phyloP scores from a whole-genome alignment of 2,329 filamentous ascomycete species.

The Ceratocystiopsis minuta region DNA sequence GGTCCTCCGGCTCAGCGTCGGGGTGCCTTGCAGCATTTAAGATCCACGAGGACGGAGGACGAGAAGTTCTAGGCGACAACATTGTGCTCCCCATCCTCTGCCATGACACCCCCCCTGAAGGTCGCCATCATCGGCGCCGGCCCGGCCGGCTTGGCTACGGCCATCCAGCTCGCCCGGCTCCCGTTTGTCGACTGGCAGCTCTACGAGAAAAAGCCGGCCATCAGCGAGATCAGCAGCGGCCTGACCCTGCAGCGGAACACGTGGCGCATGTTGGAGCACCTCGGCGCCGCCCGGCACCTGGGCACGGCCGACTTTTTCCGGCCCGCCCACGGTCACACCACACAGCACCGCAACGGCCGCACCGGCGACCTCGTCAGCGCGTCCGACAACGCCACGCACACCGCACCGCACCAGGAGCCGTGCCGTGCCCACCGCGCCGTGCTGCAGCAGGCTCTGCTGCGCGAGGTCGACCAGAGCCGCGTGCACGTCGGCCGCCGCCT shows the following conservation, averaged over 20 bases:
- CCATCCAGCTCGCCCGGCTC: constrained; percentile 14
- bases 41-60: too few relatives aligned
- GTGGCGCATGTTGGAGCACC: constrained; percentile 17
- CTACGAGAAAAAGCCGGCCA: constrained; percentile 19
- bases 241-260: constrained; percentile 18
- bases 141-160: constrained; percentile 10
- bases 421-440: constrained; percentile 16
- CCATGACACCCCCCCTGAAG: background rate
- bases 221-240: constrained; percentile 19
- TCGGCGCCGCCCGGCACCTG: constrained; percentile 15
- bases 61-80: too few relatives aligned
- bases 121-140: constrained; percentile 5
- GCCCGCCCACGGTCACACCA: constrained; percentile 10
- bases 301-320: constrained; percentile 13
- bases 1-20: too few relatives aligned
- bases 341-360: constrained; percentile 13
- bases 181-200: constrained; percentile 15
- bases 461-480: constrained; percentile 22
- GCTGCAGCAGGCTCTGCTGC: constrained; percentile 29
- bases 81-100: too few relatives aligned
- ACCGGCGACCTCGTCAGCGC: constrained; percentile 13
- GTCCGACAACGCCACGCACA: constrained; percentile 7
- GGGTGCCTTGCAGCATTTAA: too few relatives aligned
- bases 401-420: constrained; percentile 10
- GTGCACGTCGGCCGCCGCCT: constrained; percentile 28